Base-by-base conservation (phyloP, 2,329 filamentous ascomycete genomes). In the Botrytis tulipae region DNA sequence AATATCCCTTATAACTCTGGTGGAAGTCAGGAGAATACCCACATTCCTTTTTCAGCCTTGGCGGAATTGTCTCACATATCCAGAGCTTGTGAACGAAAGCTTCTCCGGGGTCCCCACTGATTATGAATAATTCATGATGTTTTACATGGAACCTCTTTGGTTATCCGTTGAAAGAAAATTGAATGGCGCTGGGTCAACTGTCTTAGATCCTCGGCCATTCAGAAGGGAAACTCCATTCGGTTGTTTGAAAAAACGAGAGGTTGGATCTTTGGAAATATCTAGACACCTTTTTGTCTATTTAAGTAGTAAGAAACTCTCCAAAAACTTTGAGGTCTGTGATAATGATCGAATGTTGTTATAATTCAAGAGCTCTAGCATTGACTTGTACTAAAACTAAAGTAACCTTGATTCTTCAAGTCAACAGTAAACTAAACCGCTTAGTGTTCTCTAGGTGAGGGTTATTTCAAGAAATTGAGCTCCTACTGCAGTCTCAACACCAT, bases 1-100 rank as follows among this genome's bases (percentile, higher is more conserved):
- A 1, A 12, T n/a, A n/a, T 32, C 29, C 51, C n/a, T 29, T 25
- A 25, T 22, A 25, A 32, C 9, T 32, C n/a, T 59, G 7, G 29
- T 18, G 37, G 67, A 69, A 25, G 67, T 59, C 67, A 59, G 51
- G 67, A 59, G 51, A 42, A 69, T 69, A 59, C 37, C 51, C 51
- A 69, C 67, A 69, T 69, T 59, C 67, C 48, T 54, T 29, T 40
- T 40, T 54, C 0, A 20, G 46, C 35, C 65, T 67, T 67, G 65
- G 46, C 65, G 8, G 14, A 14, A 14, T 29, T 54, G 25, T 67
- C 32, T 51, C 46, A 40, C 25, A 51, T 46, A n/a, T 51, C 14
- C 18, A 37, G 5, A 51, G 32, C 44, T 25, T 37, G 29, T 7
- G 42, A 29, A 35, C 2, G 2, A 32, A 25, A 32, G 4, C 22